Conservation (phyloP, 129 eudicot genomes). For the Artemisia tridentata region DNA sequence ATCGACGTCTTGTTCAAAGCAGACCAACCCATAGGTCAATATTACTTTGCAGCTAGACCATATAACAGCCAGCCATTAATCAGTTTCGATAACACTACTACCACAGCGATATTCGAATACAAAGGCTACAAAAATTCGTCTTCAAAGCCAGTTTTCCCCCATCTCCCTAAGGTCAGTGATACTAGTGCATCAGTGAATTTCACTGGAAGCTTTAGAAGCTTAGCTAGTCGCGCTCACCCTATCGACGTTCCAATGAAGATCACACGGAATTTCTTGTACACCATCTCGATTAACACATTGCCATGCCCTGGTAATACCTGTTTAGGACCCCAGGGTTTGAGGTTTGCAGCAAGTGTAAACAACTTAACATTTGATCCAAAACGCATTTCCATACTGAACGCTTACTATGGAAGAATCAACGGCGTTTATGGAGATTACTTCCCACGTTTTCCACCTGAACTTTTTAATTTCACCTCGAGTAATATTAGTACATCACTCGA, state of each 20-base stretch:
- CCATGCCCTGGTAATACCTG: slow-evolving; percentile 18
- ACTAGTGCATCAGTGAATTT: slow-evolving; percentile 24
- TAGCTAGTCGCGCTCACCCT: slow-evolving; percentile 20
- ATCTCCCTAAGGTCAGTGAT: slow-evolving; percentile 36
- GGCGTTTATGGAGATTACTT: slow-evolving; percentile 42
- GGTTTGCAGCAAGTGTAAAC: slow-evolving; percentile 43
- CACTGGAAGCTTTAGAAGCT: slow-evolving; percentile 21
- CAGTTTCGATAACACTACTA: slow-evolving; percentile 31
- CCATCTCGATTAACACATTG: slow-evolving; percentile 16
- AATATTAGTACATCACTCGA: slow-evolving; percentile 3
- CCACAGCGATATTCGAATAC: slow-evolving; percentile 44
- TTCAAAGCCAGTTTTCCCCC: slow-evolving; percentile 25
- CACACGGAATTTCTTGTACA: slow-evolving; percentile 13
- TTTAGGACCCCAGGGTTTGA: slow-evolving; percentile 26
- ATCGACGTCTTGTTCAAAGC: slow-evolving; percentile 50
- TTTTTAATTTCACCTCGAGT: slow-evolving; percentile 42
- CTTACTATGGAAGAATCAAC: slow-evolving; percentile 29
- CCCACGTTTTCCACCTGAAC: slow-evolving; percentile 43
- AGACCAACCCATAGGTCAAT: slow-evolving; percentile 39
- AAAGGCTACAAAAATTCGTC: slow-evolving; percentile 20
- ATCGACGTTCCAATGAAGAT: slow-evolving; percentile 23
- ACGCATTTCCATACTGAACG: slow-evolving; percentile 29
- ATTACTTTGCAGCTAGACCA: slow-evolving; percentile 45
- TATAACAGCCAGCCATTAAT: slow-evolving; percentile 16
- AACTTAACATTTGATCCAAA: slow-evolving; percentile 35